Conservation (phyloP, 805 yeast species). For the Blastobotrys peoriensis region DNA sequence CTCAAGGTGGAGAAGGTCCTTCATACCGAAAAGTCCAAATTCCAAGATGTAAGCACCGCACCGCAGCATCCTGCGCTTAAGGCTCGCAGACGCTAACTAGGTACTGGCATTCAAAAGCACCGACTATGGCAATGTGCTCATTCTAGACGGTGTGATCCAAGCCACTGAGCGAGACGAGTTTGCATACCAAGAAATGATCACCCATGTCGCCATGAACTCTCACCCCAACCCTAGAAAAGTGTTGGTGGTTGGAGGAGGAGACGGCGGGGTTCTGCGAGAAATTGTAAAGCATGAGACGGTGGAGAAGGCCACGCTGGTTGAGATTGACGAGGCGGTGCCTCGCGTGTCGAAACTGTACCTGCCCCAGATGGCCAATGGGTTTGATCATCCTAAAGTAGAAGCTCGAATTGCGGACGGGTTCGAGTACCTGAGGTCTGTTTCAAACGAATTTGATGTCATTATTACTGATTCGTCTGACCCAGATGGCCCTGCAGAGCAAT, state of each 20-base stretch:
- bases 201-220: slow-evolving; percentile 86
- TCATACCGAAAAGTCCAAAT: slow-evolving; percentile 78
- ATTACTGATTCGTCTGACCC: slow-evolving; percentile 98
- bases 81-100: too few relatives aligned
- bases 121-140: slow-evolving; percentile 91
- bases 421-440: slow-evolving; percentile 80
- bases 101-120: slow-evolving; percentile 85
- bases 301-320: slow-evolving; percentile 87
- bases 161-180: slow-evolving; percentile 97
- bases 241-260: slow-evolving; percentile 97
- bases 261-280: slow-evolving; percentile 96
- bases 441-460: slow-evolving; percentile 87
- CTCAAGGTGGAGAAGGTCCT: slow-evolving; percentile 80
- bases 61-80: neutral
- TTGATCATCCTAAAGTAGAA: slow-evolving; percentile 80
- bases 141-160: slow-evolving; percentile 91
- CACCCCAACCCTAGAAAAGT: slow-evolving; percentile 94
- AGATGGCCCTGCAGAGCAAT: slow-evolving; percentile 94
- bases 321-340: slow-evolving; percentile 91
- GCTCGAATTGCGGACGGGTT: slow-evolving; percentile 97
- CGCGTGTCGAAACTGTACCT: slow-evolving; percentile 78
- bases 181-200: slow-evolving; percentile 96
- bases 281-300: slow-evolving; percentile 81
- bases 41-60: slow-evolving; percentile 59
- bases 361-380: slow-evolving; percentile 82